These are phyloP conservation scores for Endothia cerciana DNA, from an alignment of 2,329 filamentous ascomycete genomes.

Conservation along the genomic window DNA sequence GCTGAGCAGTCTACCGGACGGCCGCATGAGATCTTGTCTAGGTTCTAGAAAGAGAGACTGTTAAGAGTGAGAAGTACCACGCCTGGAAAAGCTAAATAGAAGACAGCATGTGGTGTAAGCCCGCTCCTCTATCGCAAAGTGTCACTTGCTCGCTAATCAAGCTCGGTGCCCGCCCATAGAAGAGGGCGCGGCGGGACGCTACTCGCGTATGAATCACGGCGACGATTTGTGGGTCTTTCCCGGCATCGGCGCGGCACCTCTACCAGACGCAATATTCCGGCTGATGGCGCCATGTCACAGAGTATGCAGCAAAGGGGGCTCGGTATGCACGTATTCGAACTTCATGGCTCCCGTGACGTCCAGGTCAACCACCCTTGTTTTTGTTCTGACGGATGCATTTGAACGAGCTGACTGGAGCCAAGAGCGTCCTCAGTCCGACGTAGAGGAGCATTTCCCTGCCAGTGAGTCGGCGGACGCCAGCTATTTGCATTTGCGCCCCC, in stretches of 20 bases:
- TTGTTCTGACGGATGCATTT: no score
- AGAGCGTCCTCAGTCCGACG: no score
- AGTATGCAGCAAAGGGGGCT: constrained; percentile 10
- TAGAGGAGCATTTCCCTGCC: no score
- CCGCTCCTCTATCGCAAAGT: not conserved
- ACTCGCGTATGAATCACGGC: not conserved
- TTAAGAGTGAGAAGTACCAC: no score
- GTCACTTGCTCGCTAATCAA: constrained; percentile 6
- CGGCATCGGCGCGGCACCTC: constrained; percentile 15
- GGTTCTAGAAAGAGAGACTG: not conserved
- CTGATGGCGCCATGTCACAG: constrained; percentile 8
- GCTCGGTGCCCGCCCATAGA: not conserved
- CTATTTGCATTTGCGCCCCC: no score
- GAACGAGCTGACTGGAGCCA: no score
- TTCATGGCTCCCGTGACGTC: not conserved
- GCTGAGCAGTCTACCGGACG: constrained; percentile 16
- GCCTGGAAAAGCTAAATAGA: no score
- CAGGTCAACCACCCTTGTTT: no score
- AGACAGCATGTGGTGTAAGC: not conserved
- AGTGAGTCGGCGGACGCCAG: no score
- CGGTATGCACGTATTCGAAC: constrained; percentile 12
- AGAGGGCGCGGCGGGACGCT: no score
- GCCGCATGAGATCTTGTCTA: constrained; percentile 16
- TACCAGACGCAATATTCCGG: constrained; percentile 13
- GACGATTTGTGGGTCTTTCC: not conserved